These are phyloP conservation scores for Sporothrix variecibatus DNA, from an alignment of 2,329 filamentous ascomycete species.

Conservation along the genomic window DNA sequence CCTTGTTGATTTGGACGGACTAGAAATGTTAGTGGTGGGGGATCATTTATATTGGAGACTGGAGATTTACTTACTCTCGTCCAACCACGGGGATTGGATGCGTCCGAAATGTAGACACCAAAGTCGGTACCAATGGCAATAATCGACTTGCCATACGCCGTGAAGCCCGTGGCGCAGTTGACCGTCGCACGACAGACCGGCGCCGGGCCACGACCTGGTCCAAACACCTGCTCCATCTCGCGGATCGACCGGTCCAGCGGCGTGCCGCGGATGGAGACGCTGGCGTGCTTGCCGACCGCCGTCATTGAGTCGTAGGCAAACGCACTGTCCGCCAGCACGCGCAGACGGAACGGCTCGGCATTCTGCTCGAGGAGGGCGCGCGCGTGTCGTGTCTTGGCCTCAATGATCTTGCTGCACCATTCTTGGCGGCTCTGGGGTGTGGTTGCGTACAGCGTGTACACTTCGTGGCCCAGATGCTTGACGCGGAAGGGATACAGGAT, in stretches of 20 bases:
- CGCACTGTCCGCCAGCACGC: conserved; percentile 87
- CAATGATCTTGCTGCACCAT: conserved; percentile 92
- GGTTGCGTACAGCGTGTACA: conserved; percentile 86
- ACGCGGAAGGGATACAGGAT: conserved; percentile 92
- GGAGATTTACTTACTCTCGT: conserved; percentile 76
- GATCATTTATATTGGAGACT: too few relatives aligned
- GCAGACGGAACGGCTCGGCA: conserved; percentile 89
- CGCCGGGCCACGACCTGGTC: conserved; percentile 66
- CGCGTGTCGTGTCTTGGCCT: conserved; percentile 92
- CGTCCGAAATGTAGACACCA: conserved; percentile 87
- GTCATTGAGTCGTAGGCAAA: conserved; percentile 76
- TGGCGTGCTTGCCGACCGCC: conserved; percentile 58
- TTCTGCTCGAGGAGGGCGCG: conserved; percentile 87
- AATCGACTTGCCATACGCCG: conserved; percentile 79
- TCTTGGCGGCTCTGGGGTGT: conserved; percentile 73
- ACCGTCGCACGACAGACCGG: conserved; percentile 83
- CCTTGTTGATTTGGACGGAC: conserved; percentile 73
- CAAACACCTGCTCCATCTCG: conserved; percentile 80
- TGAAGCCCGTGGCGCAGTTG: conserved; percentile 91
- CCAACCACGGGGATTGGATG: conserved; percentile 89
- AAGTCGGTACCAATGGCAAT: conserved; percentile 94
- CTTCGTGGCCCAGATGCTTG: conserved; percentile 92
- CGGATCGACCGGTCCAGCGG: conserved; percentile 88
- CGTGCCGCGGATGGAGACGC: conserved; percentile 83
- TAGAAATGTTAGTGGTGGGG: conserved; percentile 41